Base-by-base conservation (phyloP, 2,329 filamentous ascomycete genomes). In the Talaromyces sp. region DNA sequence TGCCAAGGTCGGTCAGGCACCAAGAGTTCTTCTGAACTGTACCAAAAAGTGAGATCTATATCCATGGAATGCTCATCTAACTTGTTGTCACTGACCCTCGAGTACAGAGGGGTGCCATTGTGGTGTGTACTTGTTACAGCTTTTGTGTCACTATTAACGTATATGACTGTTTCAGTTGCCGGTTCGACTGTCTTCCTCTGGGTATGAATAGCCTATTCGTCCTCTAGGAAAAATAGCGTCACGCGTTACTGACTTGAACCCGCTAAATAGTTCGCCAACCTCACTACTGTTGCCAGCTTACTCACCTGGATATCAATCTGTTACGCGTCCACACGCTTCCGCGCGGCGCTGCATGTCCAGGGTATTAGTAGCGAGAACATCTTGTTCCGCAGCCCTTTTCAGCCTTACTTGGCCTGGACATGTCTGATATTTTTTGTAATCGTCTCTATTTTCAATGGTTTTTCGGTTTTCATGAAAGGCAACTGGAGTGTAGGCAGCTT, bases 361-460 rank as follows among this genome's bases (percentile, higher is more conserved):
- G 31, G 18, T n/a, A 55, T 55, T 8, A 18, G 34, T 18, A 34
- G n/a, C 8, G 31, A 55, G 16, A 40, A 16, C 16, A 18, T 40
- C 30, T 36, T 16, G 18, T 57, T 57, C 34, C 34, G 36, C 18
- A 50, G 36, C 36, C 36, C 34, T 57, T 44, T 86, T 5, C 85
- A 87, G 68, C 85, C 89, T 0, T 91, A 88, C 69, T 85, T 85
- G 1, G 30, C 53, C 18, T 36, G 30, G 30, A 83, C 88, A 0
- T 90, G 82, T 68, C 75, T 83, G 59, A 81, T 83, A 10, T 81
- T 91, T 1, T 70, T 83, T n/a, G 70, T 69, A 8, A 67, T 70
- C 0, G 79, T 92, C 18, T 85, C 83, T 1, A 74, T 93, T 3
- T 87, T 90, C 67, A 91, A 91, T 68, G 90, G 89, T 1, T 93